Percentiles rank a stretch among this genome's conserved stretches.
These are phyloP conservation scores for Erigeron canadensis DNA, from an alignment of 129 eudicot species.

Conservation along the genomic window DNA sequence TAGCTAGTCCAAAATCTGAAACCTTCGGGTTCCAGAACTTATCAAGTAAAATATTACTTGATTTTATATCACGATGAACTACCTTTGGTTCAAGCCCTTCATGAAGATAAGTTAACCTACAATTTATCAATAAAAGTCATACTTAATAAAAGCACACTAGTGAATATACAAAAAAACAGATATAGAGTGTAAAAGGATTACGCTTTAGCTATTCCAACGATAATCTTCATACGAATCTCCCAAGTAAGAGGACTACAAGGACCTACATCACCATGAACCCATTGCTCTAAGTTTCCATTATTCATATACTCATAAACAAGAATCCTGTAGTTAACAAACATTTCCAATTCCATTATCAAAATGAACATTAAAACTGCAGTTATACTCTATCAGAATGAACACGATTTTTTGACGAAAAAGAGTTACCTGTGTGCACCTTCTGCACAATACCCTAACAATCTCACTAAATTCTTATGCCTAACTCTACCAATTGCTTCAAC, in stretches of 20 bases:
- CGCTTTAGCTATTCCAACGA: conserved; percentile 68
- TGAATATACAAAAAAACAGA: not conserved
- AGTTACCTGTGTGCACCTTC: conserved; percentile 71
- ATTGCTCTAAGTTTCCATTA: conserved; percentile 71
- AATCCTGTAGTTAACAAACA: conserved; percentile 37
- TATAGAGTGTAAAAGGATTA: conserved; percentile 13
- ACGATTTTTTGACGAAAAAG: conserved; percentile 1
- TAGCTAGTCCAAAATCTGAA: conserved; percentile 75
- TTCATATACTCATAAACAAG: conserved; percentile 74
- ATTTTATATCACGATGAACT: conserved; percentile 68
- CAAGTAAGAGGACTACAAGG: conserved; percentile 63
- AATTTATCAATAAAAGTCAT: conserved; percentile 13
- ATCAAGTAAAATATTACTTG: conserved; percentile 73
- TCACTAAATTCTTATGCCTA: conserved; percentile 58
- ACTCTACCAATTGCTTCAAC: conserved; percentile 76
- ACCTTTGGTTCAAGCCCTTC: conserved; percentile 80
- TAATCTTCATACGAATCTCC: conserved; percentile 70
- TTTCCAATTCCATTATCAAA: not conserved
- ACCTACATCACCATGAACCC: conserved; percentile 79
- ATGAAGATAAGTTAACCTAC: conserved; percentile 63
- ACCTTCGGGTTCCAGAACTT: conserved; percentile 65
- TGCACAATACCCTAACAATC: conserved; percentile 65
- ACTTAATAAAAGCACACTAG: not conserved
- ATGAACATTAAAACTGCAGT: not conserved
- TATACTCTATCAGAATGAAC: not conserved